Evolutionary conservation across 2,329 filamentous ascomycete species (phyloP).

Genomic region (Neonectria punicea): DNA sequence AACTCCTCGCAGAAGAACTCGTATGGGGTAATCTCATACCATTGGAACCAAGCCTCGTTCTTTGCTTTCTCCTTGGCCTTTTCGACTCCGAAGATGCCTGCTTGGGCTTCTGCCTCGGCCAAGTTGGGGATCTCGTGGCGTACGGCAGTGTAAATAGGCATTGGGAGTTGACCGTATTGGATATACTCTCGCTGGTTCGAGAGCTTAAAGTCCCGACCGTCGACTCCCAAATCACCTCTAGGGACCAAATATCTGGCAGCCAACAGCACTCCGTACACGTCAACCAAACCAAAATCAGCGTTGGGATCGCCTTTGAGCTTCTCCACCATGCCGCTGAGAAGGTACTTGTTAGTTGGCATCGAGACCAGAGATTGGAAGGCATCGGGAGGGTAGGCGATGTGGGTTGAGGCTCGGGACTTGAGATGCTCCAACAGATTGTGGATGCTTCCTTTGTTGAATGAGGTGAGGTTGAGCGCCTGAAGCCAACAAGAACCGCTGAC

Average conservation of each 20-base stretch:
- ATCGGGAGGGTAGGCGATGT: conserved; percentile 91
- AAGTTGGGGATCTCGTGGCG: conserved; percentile 90
- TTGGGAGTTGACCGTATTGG: conserved; percentile 80
- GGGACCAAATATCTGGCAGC: conserved; percentile 85
- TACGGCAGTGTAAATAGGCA: conserved; percentile 96
- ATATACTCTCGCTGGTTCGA: conserved; percentile 86
- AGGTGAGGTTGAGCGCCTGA: conserved; percentile 82
- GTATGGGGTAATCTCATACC: conserved; percentile 96
- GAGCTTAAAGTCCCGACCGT: conserved; percentile 85
- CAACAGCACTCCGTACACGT: conserved; percentile 89
- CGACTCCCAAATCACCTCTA: conserved; percentile 79
- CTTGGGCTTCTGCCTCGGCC: conserved; percentile 47
- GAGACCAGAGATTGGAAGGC: conserved; percentile 85
- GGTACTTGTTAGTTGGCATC: conserved; percentile 91
- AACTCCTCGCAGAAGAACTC: conserved; percentile 97
- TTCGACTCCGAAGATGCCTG: conserved; percentile 50
- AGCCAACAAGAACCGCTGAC: conserved; percentile 98
- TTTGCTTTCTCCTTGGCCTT: conserved; percentile 63
- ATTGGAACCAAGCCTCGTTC: conserved; percentile 92
- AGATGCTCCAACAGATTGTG: conserved; percentile 81
- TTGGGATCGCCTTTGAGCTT: conserved; percentile 79
- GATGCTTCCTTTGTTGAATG: conserved; percentile 76
- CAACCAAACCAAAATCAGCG: conserved; percentile 89
- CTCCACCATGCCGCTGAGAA: conserved; percentile 89
- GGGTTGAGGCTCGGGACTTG: conserved; percentile 83